Percentiles rank a stretch among this genome's conserved stretches.
These are phyloP conservation scores for Crassisporium funariophilum DNA, from an alignment of 768 basidiomycete genomes.

Conservation along the genomic window DNA sequence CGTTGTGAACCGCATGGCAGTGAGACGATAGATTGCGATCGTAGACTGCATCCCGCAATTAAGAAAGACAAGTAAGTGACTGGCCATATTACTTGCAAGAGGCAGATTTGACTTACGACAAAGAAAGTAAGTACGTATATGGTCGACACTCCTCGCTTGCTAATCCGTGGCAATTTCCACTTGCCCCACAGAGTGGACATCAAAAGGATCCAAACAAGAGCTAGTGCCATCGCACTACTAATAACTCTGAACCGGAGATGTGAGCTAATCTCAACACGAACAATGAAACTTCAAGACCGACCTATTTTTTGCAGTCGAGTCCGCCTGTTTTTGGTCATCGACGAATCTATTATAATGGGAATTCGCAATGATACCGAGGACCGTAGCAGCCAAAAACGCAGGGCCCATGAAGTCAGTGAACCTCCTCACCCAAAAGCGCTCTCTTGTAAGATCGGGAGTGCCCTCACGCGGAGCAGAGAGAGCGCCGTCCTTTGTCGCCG, in stretches of 20 bases:
- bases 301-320: conserved; percentile 15
- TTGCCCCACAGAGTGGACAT: conserved; percentile 24
- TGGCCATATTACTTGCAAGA: not conserved
- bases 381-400: conserved; percentile 31
- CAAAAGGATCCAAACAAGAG: conserved; percentile 17
- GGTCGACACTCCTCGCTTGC: conserved; percentile 22
- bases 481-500: conserved; percentile 23
- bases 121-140: conserved; percentile 25
- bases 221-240: conserved; percentile 22
- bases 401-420: conserved; percentile 24
- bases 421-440: conserved; percentile 32
- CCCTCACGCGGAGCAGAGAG: conserved; percentile 24
- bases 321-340: conserved; percentile 17
- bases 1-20: conserved; percentile 37
- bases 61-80: not conserved
- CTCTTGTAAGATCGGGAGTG: conserved; percentile 31
- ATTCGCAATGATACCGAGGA: conserved; percentile 34
- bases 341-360: conserved; percentile 20
- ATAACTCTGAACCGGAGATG: conserved; percentile 29
- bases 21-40: conserved; percentile 41
- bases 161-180: conserved; percentile 27
- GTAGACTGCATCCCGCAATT: conserved; percentile 21
- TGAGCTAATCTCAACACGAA: not conserved
- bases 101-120: conserved; percentile 30
- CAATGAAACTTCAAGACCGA: conserved; percentile 18